A percentile compares a stretch with the other conserved stretches of the same genome.
phyloP scores from a whole-genome alignment of 2,329 filamentous ascomycete genomes.

The Scortechinia acanthostroma region DNA sequence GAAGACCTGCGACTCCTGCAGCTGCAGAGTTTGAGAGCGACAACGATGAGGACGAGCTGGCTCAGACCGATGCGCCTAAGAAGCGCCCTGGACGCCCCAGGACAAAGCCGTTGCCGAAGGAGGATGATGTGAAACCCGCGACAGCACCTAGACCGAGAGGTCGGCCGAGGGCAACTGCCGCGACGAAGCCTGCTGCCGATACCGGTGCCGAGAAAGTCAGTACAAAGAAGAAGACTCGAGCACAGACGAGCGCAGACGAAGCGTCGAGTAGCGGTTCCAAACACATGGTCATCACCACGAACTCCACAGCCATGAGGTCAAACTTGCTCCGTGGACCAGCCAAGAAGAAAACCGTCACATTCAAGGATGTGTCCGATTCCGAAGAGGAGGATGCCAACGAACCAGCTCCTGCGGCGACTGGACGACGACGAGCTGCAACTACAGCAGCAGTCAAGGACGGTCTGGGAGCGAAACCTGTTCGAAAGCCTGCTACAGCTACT shows the following conservation, averaged over 20 bases:
- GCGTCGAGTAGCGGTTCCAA: too few species aligned
- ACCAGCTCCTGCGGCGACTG: neutral
- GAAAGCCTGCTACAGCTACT: neutral
- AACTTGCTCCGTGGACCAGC: neutral
- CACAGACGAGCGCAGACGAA: neutral
- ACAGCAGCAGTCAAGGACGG: neutral
- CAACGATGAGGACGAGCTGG: neutral
- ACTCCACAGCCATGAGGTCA: neutral
- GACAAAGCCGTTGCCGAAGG: too few species aligned
- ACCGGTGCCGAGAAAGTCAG: neutral
- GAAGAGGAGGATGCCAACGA: neutral
- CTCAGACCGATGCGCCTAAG: neutral
- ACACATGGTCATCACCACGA: neutral
- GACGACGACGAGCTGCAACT: neutral
- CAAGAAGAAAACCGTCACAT: constrained; percentile 2
- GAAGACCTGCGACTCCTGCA: neutral
- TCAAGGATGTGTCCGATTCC: neutral
- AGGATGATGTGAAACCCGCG: neutral
- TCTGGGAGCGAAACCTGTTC: neutral
- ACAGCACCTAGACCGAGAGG: neutral
- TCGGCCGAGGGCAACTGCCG: neutral
- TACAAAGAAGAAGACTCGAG: neutral
- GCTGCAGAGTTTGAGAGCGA: neutral
- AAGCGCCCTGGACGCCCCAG: neutral
- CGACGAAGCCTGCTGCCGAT: neutral